Evolutionary conservation across 1,284 basidiomycete species (phyloP).

Genomic region (Rhodotorula sp.): DNA sequence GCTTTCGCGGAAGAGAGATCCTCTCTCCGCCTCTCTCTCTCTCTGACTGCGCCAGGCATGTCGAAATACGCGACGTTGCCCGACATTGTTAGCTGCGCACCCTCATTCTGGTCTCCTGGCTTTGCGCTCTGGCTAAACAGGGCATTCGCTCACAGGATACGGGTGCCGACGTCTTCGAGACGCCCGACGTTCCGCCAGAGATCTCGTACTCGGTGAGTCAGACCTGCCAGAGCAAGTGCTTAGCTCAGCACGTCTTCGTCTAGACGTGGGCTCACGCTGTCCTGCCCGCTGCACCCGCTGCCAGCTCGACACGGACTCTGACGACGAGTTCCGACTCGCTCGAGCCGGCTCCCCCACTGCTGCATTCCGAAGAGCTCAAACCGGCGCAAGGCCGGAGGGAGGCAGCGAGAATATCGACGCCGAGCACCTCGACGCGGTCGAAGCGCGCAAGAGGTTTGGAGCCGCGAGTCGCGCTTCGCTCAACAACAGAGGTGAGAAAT

Average conservation of each 20-base stretch:
- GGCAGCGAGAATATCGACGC: constrained; percentile 35
- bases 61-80: constrained; percentile 83
- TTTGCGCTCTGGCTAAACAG: too few relatives aligned
- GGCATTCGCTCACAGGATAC: constrained; percentile 63
- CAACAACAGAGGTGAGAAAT: constrained; percentile 12
- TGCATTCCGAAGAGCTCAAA: background rate
- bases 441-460: constrained; percentile 32
- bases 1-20: background rate
- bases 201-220: constrained; percentile 15
- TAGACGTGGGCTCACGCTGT: too few relatives aligned
- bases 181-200: constrained; percentile 62
- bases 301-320: constrained; percentile 43
- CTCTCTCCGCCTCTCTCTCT: too few relatives aligned
- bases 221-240: background rate
- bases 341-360: constrained; percentile 19
- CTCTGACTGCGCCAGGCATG: background rate
- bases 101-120: background rate
- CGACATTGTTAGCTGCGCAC: constrained; percentile 68
- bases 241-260: too few relatives aligned
- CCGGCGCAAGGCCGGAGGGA: too few relatives aligned
- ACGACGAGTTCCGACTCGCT: constrained; percentile 28
- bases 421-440: constrained; percentile 20
- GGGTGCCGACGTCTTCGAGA: constrained; percentile 88
- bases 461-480: constrained; percentile 11
- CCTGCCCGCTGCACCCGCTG: background rate